phyloP scores from a whole-genome alignment of 163 green algal species.

The Scenedesmus sp. region DNA sequence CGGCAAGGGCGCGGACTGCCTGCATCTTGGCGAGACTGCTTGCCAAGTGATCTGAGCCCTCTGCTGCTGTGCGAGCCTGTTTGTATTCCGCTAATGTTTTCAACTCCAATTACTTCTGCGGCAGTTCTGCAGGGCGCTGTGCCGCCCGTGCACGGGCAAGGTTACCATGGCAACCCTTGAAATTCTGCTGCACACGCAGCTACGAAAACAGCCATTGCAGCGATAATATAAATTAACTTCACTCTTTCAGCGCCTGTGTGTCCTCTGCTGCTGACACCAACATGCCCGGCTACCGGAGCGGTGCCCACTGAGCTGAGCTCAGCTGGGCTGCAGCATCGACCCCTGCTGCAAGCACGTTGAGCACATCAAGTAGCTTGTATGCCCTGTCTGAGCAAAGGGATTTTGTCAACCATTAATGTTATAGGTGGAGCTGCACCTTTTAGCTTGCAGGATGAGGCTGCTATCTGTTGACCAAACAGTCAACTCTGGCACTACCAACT shows the following conservation, averaged over 20 bases:
- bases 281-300: neutral
- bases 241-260: neutral
- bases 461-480: no score
- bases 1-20: slow-evolving; percentile 16
- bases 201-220: neutral
- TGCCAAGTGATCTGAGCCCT: neutral
- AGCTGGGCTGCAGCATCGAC: neutral
- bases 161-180: slow-evolving; percentile 5
- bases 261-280: neutral
- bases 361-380: no score
- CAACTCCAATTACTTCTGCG: neutral
- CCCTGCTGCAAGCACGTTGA: neutral
- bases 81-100: neutral
- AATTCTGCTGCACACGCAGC: neutral
- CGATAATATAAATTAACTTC: neutral
- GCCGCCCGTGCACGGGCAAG: neutral
- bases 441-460: no score
- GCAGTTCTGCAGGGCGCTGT: neutral
- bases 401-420: no score
- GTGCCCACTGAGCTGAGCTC: neutral
- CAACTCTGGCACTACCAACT: no score
- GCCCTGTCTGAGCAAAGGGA: no score
- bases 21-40: slow-evolving; percentile 42
- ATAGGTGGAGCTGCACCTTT: no score
- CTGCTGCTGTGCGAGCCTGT: neutral